Evolutionary conservation across 2,329 filamentous ascomycete genomes (phyloP), one percentile per base, ranked within the genome.

Genomic region (Fusarium sp.): DNA sequence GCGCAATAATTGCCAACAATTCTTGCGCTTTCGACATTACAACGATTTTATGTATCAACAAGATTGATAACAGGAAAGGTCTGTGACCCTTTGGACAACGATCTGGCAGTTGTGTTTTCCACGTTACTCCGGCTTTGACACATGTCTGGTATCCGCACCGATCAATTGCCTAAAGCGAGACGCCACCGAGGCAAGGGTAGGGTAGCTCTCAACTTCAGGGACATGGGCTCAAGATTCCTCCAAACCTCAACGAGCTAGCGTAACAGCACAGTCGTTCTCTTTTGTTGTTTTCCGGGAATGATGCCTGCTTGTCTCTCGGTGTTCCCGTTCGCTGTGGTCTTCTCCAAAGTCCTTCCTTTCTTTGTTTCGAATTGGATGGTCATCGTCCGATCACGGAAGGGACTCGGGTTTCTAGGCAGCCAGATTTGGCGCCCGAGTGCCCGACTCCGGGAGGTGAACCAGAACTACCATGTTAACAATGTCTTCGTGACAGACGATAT

Each of bases 241-340:
- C 60, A 66, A 61, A 38, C 70, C 44, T 61, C 50, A 68, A 68
- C 17, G 13, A 69, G 65, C 46, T 72, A 72, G 71, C 55, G 62
- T 58, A 49, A n/a, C 29, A 57, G 14, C 49, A 53, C 20, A 15
- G 31, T 31, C 27, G 46, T 53, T 71, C 46, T 56, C 44, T 53
- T 20, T 47, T 61, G 62, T 62, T 72, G 64, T 74, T 70, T 67
- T 41, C 66, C 75, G 75, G 73, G 72, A 77, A 76, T 77, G 72
- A 76, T 70, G 61, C 72, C 49, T 73, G 73, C 72, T 55, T 73
- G 73, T 63, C 74, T 71, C 66, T 77, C 75, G 75, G 75, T 77
- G 75, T 77, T 77, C 58, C 75, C 75, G 75, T 68, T 60, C 63
- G 63, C 65, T 74, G 63, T 58, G 56, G 58, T 39, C 50, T 68